phyloP scores from a whole-genome alignment of 2,329 filamentous ascomycete species.

The Colletotrichum eremochloae region DNA sequence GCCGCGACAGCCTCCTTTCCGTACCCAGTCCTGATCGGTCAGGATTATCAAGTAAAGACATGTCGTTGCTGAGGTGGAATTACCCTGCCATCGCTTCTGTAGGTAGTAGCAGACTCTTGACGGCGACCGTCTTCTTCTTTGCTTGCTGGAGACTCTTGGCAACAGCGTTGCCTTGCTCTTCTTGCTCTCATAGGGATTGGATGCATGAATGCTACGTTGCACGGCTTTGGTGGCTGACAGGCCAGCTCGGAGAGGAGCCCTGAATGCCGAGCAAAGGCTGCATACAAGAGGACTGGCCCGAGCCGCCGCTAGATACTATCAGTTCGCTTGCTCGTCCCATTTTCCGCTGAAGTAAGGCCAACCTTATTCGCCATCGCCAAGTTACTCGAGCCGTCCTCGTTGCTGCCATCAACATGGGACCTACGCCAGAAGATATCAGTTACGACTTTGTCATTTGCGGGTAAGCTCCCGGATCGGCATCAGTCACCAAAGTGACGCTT shows the following conservation, averaged over 20 bases:
- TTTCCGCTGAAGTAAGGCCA: background rate
- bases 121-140: background rate
- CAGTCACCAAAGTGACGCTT: background rate
- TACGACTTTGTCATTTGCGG: conserved; percentile 40
- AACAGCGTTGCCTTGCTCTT: background rate
- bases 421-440: conserved; percentile 19
- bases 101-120: background rate
- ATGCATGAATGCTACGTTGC: background rate
- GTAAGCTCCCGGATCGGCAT: background rate
- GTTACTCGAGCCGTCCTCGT: background rate
- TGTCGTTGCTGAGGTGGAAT: background rate
- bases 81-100: background rate
- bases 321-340: background rate
- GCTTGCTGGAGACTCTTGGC: conserved; percentile 3
- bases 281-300: conserved; percentile 29
- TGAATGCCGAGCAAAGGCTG: background rate
- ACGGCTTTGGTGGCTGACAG: background rate
- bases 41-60: background rate
- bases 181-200: background rate
- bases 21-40: background rate
- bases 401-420: conserved; percentile 20
- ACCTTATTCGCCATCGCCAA: background rate
- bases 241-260: background rate
- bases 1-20: background rate
- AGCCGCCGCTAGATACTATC: background rate